Evolutionary conservation across 108 stramenopile species (phyloP).

Genomic region (Nitzschia putrida): DNA sequence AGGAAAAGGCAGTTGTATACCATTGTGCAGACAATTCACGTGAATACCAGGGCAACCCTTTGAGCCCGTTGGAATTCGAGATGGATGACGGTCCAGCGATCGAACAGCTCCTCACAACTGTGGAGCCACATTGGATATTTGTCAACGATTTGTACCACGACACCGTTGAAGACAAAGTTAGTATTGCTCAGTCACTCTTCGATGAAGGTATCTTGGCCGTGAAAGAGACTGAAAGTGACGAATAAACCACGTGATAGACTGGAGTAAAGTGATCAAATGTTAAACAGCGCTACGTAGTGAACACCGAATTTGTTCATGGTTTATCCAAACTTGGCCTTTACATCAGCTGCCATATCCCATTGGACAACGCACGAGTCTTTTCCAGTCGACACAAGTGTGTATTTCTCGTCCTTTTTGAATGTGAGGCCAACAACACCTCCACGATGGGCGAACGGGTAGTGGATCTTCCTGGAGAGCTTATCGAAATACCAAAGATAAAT

Average conservation of each 20-base stretch:
- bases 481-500: constrained; percentile 77
- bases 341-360: constrained; percentile 81
- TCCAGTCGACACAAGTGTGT: constrained; percentile 85
- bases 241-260: too few species aligned
- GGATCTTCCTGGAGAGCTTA: constrained; percentile 72
- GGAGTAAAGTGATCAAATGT: too few species aligned
- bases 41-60: constrained; percentile 81
- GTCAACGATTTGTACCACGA: constrained; percentile 89
- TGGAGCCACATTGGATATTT: constrained; percentile 83
- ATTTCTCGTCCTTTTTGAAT: constrained; percentile 42
- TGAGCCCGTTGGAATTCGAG: constrained; percentile 96
- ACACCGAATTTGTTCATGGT: too few species aligned
- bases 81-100: constrained; percentile 95
- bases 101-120: constrained; percentile 87
- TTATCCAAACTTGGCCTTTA: constrained; percentile 68
- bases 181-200: constrained; percentile 78
- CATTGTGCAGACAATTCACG: constrained; percentile 94
- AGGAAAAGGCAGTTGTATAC: constrained; percentile 91
- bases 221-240: not conserved
- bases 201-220: constrained; percentile 83
- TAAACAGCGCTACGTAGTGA: too few species aligned
- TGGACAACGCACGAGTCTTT: constrained; percentile 81
- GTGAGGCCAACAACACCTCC: constrained; percentile 74
- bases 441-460: constrained; percentile 84
- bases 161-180: constrained; percentile 87